Base-by-base conservation (phyloP, 345 rosid species). In the Ceriops decandra region DNA sequence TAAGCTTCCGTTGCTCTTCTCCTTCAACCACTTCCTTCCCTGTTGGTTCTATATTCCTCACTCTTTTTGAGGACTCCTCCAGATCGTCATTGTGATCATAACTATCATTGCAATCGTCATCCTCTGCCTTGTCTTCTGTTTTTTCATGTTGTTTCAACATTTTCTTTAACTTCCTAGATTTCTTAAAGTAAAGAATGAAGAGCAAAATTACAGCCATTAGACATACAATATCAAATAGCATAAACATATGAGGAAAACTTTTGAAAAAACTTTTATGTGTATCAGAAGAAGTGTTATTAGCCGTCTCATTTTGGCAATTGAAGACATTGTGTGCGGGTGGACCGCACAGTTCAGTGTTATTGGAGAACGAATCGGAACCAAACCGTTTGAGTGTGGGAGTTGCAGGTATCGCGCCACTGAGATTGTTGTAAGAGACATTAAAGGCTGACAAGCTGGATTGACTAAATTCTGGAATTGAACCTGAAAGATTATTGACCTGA, bases 381-480 rank as follows among this genome's bases (percentile, higher is more conserved):
- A 84, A 77, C 3, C 69, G 72, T 54, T 76, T 81, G 33, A 82
- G 67, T 22, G 52, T 46, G 27, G 8, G 61, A 17, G 82, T 80
- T n/a, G 3, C 30, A 1, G 88, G 91, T 52, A 81, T 80, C 5
- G 32, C 22, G 31, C 87, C 85, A 27, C 61, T 21, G 51, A 87
- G 83, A 47, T 78, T 67, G 16, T 87, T 87, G 73, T 76, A 64
- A 5, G 91, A 83, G 47, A 85, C 80, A 73, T 85, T 80, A 60
- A 84, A 77, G 2, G 20, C 56, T 57, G 9, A 60, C 74, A 81
- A 68, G 60, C 72, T 58, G n/a, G 72, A 32, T 60, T 81, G 83
- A 46, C 72, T 31, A 5, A 85, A 78, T 36, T 46, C 83, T 0
- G 80, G 84, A 47, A 84, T 64, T n/a, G 62, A 32, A 15, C 87